phyloP scores from a whole-genome alignment of 768 basidiomycete genomes.

The Vararia minispora region DNA sequence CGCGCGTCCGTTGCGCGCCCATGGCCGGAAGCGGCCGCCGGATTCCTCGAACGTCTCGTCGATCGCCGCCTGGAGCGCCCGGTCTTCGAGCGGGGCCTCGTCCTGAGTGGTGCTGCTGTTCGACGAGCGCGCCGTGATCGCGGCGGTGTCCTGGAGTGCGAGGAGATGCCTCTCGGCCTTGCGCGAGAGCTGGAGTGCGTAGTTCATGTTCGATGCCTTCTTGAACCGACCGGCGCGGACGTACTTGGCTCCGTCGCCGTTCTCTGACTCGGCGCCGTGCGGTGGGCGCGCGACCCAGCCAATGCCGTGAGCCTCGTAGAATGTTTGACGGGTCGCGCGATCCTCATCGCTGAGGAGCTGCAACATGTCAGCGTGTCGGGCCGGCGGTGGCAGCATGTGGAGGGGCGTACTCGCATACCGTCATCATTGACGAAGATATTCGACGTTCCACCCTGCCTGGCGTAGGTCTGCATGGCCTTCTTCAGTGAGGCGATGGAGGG shows the following conservation, averaged over 20 bases:
- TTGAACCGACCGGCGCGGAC: conserved; percentile 39
- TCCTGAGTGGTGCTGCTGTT: conserved; percentile 17
- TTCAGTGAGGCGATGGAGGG: conserved; percentile 45
- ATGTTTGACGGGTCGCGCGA: conserved; percentile 34
- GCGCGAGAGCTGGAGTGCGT: conserved; percentile 23
- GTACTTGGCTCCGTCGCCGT: conserved; percentile 26
- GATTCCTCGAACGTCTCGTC: conserved; percentile 36
- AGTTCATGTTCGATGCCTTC: conserved; percentile 44
- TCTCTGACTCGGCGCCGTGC: conserved; percentile 27
- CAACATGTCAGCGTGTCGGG: neutral
- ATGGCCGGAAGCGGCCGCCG: conserved; percentile 20
- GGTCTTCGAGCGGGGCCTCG: conserved; percentile 34
- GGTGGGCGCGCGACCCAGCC: conserved; percentile 51
- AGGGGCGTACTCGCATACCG: conserved; percentile 33
- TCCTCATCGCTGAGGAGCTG: conserved; percentile 31
- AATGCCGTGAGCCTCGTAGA: conserved; percentile 46
- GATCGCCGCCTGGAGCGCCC: conserved; percentile 38
- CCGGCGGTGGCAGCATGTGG: neutral
- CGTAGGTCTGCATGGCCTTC: conserved; percentile 51
- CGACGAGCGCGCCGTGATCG: conserved; percentile 13
- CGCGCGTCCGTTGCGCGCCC: conserved; percentile 26
- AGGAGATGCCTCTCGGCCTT: conserved; percentile 25
- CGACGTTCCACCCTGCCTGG: conserved; percentile 51
- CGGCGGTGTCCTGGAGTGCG: conserved; percentile 11
- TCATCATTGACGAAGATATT: conserved; percentile 54